Percentiles rank a stretch among this genome's conserved stretches.
Conservation (phyloP, 2,329 filamentous ascomycete species). For the Sporothrix brasiliensis region DNA sequence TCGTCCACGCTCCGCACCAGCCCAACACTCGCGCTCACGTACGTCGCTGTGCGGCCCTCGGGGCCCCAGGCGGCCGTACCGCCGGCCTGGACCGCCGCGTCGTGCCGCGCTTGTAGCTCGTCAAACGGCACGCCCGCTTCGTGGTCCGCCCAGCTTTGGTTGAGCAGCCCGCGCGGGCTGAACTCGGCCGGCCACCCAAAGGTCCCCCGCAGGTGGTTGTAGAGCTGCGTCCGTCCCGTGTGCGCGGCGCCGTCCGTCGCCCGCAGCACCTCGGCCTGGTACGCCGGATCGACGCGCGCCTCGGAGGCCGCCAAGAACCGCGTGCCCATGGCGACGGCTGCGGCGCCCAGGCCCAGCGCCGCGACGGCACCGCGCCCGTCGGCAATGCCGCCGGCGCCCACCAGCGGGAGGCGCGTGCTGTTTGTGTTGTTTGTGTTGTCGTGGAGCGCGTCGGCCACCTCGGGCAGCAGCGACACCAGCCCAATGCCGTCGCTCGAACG, state of each 20-base stretch:
- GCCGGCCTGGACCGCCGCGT: conserved; percentile 44
- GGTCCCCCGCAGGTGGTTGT: conserved; percentile 50
- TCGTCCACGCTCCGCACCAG: conserved; percentile 32
- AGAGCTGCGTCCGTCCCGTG: conserved; percentile 50
- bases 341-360: conserved; percentile 57
- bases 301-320: conserved; percentile 59
- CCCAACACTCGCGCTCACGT: conserved; percentile 34
- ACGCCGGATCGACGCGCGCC: conserved; percentile 47
- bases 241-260: conserved; percentile 46
- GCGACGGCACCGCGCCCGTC: conserved; percentile 60
- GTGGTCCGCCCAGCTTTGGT: conserved; percentile 48
- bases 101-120: conserved; percentile 48
- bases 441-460: conserved; percentile 54
- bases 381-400: conserved; percentile 64
- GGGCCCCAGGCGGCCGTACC: conserved; percentile 42
- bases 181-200: conserved; percentile 49
- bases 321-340: conserved; percentile 64
- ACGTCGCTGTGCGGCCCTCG: conserved; percentile 32
- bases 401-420: conserved; percentile 45
- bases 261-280: conserved; percentile 49
- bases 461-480: conserved; percentile 60
- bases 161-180: conserved; percentile 47
- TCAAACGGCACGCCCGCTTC: conserved; percentile 47
- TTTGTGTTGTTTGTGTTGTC: conserved; percentile 35
- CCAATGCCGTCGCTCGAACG: conserved; percentile 59